phyloP scores from a whole-genome alignment of 2,329 filamentous ascomycete species.

The Diplodia sapinea region DNA sequence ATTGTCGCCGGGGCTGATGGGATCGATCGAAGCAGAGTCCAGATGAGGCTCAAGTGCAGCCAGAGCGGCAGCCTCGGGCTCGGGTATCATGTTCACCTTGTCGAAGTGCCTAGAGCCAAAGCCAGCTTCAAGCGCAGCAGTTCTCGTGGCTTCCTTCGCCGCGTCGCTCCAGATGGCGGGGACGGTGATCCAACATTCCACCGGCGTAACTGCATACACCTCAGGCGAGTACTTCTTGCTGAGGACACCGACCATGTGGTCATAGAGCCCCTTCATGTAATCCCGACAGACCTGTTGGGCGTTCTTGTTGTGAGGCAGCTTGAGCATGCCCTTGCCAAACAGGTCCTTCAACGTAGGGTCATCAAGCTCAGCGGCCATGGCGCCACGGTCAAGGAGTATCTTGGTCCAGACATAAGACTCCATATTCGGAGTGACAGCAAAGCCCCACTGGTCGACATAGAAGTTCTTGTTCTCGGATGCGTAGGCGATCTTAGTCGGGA shows the following conservation, averaged over 20 bases:
- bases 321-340: conserved; percentile 30
- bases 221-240: conserved; percentile 9
- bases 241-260: neutral
- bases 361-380: conserved; percentile 22
- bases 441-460: conserved; percentile 28
- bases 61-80: conserved; percentile 38
- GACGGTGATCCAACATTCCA: conserved; percentile 39
- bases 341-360: conserved; percentile 32
- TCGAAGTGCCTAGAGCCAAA: conserved; percentile 36
- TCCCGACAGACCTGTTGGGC: conserved; percentile 31
- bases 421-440: conserved; percentile 32
- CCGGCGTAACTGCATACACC: conserved; percentile 29
- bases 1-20: conserved; percentile 26
- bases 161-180: conserved; percentile 39
- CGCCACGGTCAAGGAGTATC: conserved; percentile 32
- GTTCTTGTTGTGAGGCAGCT: conserved; percentile 29
- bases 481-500: conserved; percentile 31
- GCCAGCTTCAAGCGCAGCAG: conserved; percentile 34
- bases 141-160: conserved; percentile 35
- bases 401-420: conserved; percentile 34
- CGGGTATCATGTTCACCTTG: conserved; percentile 37
- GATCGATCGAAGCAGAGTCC: neutral
- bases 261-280: conserved; percentile 28
- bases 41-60: conserved; percentile 32
- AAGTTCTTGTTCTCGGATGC: conserved; percentile 15